A percentile compares a stretch with the other conserved stretches of the same genome.
Conservation (phyloP, 192 early-diverging fungal genomes). For the Phlyctochytrium bullatum region DNA sequence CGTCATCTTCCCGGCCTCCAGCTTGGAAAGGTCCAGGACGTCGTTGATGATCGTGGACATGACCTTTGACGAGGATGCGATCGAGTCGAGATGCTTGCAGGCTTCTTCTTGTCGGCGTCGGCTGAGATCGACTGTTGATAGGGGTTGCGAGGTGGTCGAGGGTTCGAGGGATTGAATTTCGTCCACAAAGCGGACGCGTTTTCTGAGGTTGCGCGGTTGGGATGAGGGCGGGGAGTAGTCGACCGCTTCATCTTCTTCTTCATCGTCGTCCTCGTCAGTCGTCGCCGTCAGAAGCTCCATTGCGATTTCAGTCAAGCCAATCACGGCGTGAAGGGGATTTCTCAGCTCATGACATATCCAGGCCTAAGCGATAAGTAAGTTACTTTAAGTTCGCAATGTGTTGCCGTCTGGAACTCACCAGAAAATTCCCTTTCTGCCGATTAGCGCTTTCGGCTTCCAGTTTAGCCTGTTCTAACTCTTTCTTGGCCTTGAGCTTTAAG, state of each 20-base stretch:
- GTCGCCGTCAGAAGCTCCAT: background rate
- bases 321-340: conserved; percentile 15
- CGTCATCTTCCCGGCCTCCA: conserved; percentile 15
- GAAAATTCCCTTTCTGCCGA: background rate
- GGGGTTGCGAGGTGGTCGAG: background rate
- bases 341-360: conserved; percentile 18
- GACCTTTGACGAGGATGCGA: background rate
- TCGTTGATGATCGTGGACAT: conserved; percentile 22
- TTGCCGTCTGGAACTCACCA: too few species aligned
- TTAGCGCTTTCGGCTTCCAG: background rate
- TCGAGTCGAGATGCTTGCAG: conserved; percentile 6
- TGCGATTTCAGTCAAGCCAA: conserved; percentile 1
- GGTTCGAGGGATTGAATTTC: background rate
- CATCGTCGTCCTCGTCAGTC: background rate
- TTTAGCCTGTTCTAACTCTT: background rate
- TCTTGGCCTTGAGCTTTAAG: background rate
- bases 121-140: too few species aligned
- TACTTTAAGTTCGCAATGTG: too few species aligned
- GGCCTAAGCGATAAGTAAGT: too few species aligned
- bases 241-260: too few species aligned
- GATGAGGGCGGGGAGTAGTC: background rate
- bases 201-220: background rate
- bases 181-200: background rate
- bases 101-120: background rate
- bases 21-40: conserved; percentile 13